These are phyloP conservation scores for Falciphora oryzae DNA, from an alignment of 2,329 filamentous ascomycete species.

Conservation along the genomic window DNA sequence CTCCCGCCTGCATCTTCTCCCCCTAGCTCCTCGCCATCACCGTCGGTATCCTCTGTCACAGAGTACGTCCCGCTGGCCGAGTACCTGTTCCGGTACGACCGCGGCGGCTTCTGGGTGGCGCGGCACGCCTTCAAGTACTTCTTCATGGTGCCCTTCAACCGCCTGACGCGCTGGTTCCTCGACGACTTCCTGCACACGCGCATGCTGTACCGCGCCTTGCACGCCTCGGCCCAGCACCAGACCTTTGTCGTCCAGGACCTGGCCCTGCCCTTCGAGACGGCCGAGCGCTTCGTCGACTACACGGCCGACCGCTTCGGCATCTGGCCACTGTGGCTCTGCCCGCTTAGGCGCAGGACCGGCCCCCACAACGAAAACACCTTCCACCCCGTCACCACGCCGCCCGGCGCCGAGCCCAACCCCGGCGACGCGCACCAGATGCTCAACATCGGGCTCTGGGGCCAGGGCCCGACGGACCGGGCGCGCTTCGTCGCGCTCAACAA, in stretches of 20 bases:
- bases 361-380: slow-evolving; percentile 38
- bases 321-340: slow-evolving; percentile 57
- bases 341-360: slow-evolving; percentile 40
- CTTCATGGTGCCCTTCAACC: slow-evolving; percentile 56
- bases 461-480: slow-evolving; percentile 50
- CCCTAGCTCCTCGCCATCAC: slow-evolving; percentile 19
- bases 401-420: slow-evolving; percentile 9
- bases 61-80: slow-evolving; percentile 64
- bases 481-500: slow-evolving; percentile 67
- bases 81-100: slow-evolving; percentile 73
- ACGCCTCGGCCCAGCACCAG: slow-evolving; percentile 58
- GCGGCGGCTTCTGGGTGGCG: slow-evolving; percentile 70
- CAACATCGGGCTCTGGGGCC: slow-evolving; percentile 74
- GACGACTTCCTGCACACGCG: slow-evolving; percentile 70
- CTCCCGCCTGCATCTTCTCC: slow-evolving; percentile 19
- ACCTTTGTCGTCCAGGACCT: slow-evolving; percentile 67
- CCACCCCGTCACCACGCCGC: slow-evolving; percentile 43
- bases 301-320: slow-evolving; percentile 44
- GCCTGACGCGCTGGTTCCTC: slow-evolving; percentile 60
- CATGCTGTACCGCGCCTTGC: slow-evolving; percentile 67
- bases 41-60: slow-evolving; percentile 20
- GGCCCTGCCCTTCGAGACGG: slow-evolving; percentile 46
- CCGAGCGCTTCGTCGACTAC: slow-evolving; percentile 50
- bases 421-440: slow-evolving; percentile 38
- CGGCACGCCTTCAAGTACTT: slow-evolving; percentile 63